Evolutionary conservation across 164 flowering plant genomes (phyloP).

Genomic region (Vitis labrusca): DNA sequence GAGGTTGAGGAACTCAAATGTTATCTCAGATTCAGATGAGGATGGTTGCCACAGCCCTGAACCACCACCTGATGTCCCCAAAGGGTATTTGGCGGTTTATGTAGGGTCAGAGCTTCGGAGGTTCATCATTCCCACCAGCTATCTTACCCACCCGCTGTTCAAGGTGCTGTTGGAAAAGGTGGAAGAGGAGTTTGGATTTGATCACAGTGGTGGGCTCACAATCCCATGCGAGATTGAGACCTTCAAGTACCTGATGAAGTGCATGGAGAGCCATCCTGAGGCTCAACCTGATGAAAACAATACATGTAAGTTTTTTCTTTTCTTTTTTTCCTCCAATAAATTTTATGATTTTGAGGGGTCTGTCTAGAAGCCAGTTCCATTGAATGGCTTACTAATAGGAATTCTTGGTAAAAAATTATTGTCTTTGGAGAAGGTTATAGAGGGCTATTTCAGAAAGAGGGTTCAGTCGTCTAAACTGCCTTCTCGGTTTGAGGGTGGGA

Average conservation of each 20-base stretch:
- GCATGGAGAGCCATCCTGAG: constrained; percentile 55
- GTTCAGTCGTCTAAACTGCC: too few species aligned
- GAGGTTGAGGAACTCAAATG: constrained; percentile 34
- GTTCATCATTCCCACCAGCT: constrained; percentile 82
- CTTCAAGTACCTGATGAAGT: constrained; percentile 78
- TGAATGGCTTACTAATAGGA: background rate
- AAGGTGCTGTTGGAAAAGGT: constrained; percentile 77
- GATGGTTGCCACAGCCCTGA: constrained; percentile 74
- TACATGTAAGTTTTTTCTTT: constrained; percentile 14
- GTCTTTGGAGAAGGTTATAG: too few species aligned
- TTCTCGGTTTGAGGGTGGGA: too few species aligned
- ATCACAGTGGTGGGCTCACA: constrained; percentile 75
- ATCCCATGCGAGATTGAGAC: constrained; percentile 92
- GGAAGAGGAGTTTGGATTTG: constrained; percentile 92
- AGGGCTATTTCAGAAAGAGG: too few species aligned
- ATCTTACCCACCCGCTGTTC: constrained; percentile 69
- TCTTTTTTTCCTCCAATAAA: background rate
- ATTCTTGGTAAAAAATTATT: too few species aligned
- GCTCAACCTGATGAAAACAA: constrained; percentile 17
- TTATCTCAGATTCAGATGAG: constrained; percentile 72
- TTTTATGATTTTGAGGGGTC: background rate
- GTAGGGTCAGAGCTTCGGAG: constrained; percentile 91
- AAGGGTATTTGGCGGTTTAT: constrained; percentile 87
- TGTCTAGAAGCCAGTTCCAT: background rate
- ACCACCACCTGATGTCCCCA: constrained; percentile 70